Conservation (phyloP, 352 stramenopile species). For the Globisporangium cystogenes region DNA sequence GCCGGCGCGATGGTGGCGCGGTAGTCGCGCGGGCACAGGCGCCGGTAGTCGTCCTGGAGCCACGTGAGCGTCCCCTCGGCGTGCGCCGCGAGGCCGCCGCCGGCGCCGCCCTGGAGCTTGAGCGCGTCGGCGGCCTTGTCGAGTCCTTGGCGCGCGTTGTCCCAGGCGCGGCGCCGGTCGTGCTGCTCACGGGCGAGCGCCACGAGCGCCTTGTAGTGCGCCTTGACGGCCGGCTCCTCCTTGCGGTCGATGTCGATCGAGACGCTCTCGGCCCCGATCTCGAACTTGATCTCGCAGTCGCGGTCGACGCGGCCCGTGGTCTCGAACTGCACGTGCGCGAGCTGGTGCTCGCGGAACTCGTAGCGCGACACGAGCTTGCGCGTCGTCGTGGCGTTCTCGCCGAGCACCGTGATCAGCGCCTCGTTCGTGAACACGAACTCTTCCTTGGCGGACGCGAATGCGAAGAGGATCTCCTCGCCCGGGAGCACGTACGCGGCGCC, state of each 20-base stretch:
- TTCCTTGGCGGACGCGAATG: conserved; percentile 44
- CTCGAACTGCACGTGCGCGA: conserved; percentile 38
- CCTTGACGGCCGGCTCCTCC: conserved; percentile 36
- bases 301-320: conserved; percentile 48
- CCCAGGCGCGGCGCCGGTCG: conserved; percentile 23
- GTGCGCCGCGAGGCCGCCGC: conserved; percentile 18
- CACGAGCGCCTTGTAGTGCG: conserved; percentile 46
- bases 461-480: conserved; percentile 43
- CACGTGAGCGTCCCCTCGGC: conserved; percentile 18
- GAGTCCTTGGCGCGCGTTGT: conserved; percentile 25
- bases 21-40: conserved; percentile 31
- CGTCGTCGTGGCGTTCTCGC: conserved; percentile 38
- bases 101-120: conserved; percentile 16
- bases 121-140: conserved; percentile 24
- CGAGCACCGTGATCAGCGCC: conserved; percentile 33
- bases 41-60: conserved; percentile 25
- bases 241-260: conserved; percentile 52
- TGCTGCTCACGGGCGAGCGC: conserved; percentile 37
- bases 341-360: conserved; percentile 30
- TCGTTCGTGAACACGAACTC: conserved; percentile 68
- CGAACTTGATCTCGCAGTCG: conserved; percentile 66
- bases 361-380: conserved; percentile 39
- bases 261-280: conserved; percentile 28
- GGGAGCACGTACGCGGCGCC: conserved; percentile 44
- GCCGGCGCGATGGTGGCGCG: conserved; percentile 17